phyloP scores from a whole-genome alignment of 208 protist genomes.

The Vickermania spadyakhi region DNA sequence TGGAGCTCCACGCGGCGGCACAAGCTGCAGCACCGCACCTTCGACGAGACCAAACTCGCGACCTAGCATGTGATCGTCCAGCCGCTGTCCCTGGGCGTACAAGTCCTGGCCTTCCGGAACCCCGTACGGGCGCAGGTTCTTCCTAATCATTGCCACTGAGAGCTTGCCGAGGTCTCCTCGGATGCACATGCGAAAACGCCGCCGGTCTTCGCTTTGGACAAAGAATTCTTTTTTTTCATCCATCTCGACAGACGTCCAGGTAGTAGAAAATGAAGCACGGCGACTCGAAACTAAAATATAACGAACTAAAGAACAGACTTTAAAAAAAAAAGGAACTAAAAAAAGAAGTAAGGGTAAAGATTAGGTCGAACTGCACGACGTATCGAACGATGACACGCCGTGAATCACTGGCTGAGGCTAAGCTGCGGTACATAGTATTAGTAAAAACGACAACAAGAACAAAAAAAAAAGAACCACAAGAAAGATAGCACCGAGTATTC shows the following conservation, averaged over 20 bases:
- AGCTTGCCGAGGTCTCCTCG: slow-evolving; percentile 60
- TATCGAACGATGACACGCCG: too few species aligned
- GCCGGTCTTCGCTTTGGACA: slow-evolving; percentile 57
- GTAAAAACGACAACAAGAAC: too few species aligned
- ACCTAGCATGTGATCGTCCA: slow-evolving; percentile 55
- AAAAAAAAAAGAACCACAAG: too few species aligned
- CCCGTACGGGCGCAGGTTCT: slow-evolving; percentile 63
- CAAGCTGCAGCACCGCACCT: slow-evolving; percentile 1
- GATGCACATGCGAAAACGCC: slow-evolving; percentile 84
- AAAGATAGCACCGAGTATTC: too few species aligned
- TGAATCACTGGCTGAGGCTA: too few species aligned
- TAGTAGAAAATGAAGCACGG: neutral
- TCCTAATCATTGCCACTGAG: slow-evolving; percentile 63
- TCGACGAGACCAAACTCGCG: slow-evolving; percentile 38
- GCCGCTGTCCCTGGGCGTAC: slow-evolving; percentile 17
- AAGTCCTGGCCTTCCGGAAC: slow-evolving; percentile 48
- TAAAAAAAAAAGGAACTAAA: neutral
- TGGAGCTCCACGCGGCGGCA: neutral
- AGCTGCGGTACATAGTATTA: too few species aligned
- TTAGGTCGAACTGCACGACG: too few species aligned
- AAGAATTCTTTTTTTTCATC: slow-evolving; percentile 64
- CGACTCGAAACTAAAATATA: neutral
- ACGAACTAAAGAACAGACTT: neutral
- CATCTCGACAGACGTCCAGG: slow-evolving; percentile 1
- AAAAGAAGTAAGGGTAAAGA: neutral